These are phyloP conservation scores for Aspergillus sergii DNA, from an alignment of 2,329 filamentous ascomycete species.

Conservation along the genomic window DNA sequence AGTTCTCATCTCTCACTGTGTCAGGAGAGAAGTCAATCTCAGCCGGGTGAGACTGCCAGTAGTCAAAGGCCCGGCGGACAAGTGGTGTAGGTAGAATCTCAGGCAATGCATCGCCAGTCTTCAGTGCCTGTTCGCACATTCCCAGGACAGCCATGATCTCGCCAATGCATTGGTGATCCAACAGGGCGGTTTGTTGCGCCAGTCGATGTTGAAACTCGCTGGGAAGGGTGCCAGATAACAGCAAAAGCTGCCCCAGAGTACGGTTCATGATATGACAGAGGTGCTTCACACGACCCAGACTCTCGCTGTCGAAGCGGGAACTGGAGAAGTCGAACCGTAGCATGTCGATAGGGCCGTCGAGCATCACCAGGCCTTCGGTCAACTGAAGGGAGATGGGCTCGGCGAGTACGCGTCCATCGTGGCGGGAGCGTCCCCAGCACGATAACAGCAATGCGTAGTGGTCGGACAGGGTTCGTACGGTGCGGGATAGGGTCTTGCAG, in stretches of 20 bases:
- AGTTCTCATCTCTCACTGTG: slow-evolving; percentile 45
- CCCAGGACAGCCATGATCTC: slow-evolving; percentile 55
- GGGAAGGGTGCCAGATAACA: slow-evolving; percentile 38
- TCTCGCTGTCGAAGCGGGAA: slow-evolving; percentile 40
- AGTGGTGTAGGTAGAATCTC: slow-evolving; percentile 53
- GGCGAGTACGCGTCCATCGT: slow-evolving; percentile 28
- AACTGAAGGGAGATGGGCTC: slow-evolving; percentile 36
- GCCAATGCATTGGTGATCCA: slow-evolving; percentile 49
- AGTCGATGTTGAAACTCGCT: slow-evolving; percentile 46
- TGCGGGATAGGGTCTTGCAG: slow-evolving; percentile 49
- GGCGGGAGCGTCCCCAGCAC: slow-evolving; percentile 40
- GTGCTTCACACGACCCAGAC: slow-evolving; percentile 34
- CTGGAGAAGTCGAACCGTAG: slow-evolving; percentile 43
- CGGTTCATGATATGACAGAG: slow-evolving; percentile 37
- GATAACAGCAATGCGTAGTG: slow-evolving; percentile 55
- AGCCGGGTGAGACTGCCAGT: slow-evolving; percentile 22
- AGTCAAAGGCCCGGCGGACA: slow-evolving; percentile 38
- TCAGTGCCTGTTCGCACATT: slow-evolving; percentile 51
- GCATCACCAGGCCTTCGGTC: slow-evolving; percentile 32
- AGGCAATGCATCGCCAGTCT: slow-evolving; percentile 52
- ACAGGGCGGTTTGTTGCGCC: slow-evolving; percentile 40
- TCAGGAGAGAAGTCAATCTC: slow-evolving; percentile 35
- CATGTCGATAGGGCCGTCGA: slow-evolving; percentile 39
- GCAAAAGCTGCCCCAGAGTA: slow-evolving; percentile 40
- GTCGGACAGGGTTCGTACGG: slow-evolving; percentile 48